phyloP scores from a whole-genome alignment of 495 filamentous ascomycete genomes.

The Penicillium atrosanguineum region DNA sequence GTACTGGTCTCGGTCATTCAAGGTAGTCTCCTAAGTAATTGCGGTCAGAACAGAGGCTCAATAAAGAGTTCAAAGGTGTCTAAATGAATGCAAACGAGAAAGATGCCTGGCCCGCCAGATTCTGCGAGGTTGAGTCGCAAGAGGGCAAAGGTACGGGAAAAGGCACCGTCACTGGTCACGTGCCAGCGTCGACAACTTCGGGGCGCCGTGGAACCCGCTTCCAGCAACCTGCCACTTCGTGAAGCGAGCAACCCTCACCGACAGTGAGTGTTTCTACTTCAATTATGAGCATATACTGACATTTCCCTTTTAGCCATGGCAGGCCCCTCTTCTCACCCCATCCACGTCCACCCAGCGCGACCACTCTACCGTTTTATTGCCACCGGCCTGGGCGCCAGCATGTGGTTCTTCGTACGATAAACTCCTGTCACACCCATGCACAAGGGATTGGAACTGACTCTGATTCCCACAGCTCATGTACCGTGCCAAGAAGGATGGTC shows the following conservation, averaged over 20 bases:
- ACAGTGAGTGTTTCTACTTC: constrained; percentile 8
- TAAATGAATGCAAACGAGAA: background rate
- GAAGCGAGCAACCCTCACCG: constrained; percentile 10
- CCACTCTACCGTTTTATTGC: constrained; percentile 80
- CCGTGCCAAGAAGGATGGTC: constrained; percentile 87
- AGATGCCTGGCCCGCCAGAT: background rate
- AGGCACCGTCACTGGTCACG: constrained; percentile 22
- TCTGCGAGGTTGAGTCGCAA: background rate
- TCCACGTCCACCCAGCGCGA: constrained; percentile 69
- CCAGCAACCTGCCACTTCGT: constrained; percentile 12
- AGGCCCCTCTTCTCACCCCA: constrained; percentile 57
- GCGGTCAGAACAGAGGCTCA: background rate
- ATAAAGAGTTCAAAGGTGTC: background rate
- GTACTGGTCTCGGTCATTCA: background rate
- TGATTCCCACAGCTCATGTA: constrained; percentile 73
- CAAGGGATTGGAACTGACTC: background rate
- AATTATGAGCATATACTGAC: background rate
- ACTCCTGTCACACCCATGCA: background rate
- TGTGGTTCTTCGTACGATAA: constrained; percentile 95
- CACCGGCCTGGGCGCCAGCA: constrained; percentile 84
- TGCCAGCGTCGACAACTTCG: constrained; percentile 1
- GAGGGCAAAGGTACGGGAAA: constrained; percentile 1
- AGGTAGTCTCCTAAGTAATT: background rate
- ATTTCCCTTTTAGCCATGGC: constrained; percentile 45
- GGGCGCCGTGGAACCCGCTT: constrained; percentile 13